Percentiles rank a stretch among this genome's conserved stretches.
These are phyloP conservation scores for Macrolepiota albuminosa DNA, from an alignment of 768 basidiomycete species.

Conservation along the genomic window DNA sequence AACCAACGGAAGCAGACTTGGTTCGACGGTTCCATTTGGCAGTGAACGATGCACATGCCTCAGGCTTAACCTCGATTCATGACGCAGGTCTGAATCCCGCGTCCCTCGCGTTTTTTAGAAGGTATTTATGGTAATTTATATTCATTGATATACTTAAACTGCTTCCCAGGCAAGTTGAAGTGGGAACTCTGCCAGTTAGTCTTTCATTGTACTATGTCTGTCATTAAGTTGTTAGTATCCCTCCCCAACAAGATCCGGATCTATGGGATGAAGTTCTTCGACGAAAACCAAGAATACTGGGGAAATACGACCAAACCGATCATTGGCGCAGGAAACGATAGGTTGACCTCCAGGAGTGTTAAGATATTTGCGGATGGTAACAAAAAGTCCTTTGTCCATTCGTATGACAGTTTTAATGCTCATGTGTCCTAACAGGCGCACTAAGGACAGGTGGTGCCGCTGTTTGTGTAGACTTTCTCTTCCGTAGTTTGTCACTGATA, in stretches of 20 bases:
- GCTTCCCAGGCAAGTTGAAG: constrained; percentile 53
- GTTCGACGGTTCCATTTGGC: constrained; percentile 55
- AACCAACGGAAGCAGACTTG: constrained; percentile 60
- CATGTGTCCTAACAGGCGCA: constrained; percentile 47
- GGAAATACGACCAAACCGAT: constrained; percentile 59
- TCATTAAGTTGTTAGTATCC: constrained; percentile 7
- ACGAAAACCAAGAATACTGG: constrained; percentile 67
- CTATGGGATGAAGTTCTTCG: constrained; percentile 72
- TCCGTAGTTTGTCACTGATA: background rate
- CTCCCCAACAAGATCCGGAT: constrained; percentile 54
- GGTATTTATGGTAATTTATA: constrained; percentile 31
- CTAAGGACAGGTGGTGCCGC: constrained; percentile 89
- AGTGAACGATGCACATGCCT: constrained; percentile 59
- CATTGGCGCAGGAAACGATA: constrained; percentile 51
- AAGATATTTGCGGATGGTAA: constrained; percentile 76
- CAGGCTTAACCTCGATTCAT: constrained; percentile 80
- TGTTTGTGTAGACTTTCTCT: constrained; percentile 28
- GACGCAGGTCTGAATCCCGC: constrained; percentile 73
- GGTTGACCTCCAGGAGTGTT: constrained; percentile 68
- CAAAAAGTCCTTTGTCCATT: constrained; percentile 13
- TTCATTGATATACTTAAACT: constrained; percentile 5
- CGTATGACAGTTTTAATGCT: constrained; percentile 3
- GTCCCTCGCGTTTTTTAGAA: constrained; percentile 71
- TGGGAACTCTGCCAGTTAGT: constrained; percentile 56
- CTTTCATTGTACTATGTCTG: background rate